Conservation (phyloP, 208 protist species). For the Leishmania mexicana region DNA sequence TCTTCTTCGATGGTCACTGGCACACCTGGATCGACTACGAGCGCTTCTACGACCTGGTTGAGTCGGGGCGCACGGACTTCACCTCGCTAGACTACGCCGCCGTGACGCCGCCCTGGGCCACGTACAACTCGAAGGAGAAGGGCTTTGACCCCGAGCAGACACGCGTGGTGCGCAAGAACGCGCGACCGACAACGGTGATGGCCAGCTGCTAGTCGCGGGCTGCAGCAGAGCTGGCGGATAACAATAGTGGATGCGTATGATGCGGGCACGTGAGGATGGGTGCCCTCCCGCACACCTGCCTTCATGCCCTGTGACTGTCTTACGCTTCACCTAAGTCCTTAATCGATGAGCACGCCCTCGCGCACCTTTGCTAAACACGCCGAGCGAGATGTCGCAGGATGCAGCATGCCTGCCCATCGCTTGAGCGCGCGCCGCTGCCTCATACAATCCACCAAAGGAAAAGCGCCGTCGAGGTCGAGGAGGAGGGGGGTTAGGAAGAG, state of each 20-base stretch:
- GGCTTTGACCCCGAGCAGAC: constrained; percentile 91
- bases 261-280: background rate
- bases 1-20: constrained; percentile 76
- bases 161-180: constrained; percentile 66
- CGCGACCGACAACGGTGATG: constrained; percentile 42
- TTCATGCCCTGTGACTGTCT: too few species aligned
- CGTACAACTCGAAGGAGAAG: constrained; percentile 71
- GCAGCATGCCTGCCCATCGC: too few species aligned
- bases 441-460: background rate
- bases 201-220: constrained; percentile 33
- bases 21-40: constrained; percentile 94
- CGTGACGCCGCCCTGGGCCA: constrained; percentile 84
- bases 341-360: too few species aligned
- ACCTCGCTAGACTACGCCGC: constrained; percentile 79
- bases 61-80: constrained; percentile 51
- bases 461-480: background rate
- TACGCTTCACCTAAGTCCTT: background rate
- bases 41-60: constrained; percentile 72
- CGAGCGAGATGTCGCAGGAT: too few species aligned
- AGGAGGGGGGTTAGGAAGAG: background rate
- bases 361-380: too few species aligned
- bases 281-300: background rate
- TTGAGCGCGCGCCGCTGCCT: too few species aligned
- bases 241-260: background rate
- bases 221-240: background rate